A percentile compares a stretch with the other conserved stretches of the same genome.
Evolutionary conservation across 768 basidiomycete species (phyloP).

Genomic region (Lactarius pseudohatsudake): DNA sequence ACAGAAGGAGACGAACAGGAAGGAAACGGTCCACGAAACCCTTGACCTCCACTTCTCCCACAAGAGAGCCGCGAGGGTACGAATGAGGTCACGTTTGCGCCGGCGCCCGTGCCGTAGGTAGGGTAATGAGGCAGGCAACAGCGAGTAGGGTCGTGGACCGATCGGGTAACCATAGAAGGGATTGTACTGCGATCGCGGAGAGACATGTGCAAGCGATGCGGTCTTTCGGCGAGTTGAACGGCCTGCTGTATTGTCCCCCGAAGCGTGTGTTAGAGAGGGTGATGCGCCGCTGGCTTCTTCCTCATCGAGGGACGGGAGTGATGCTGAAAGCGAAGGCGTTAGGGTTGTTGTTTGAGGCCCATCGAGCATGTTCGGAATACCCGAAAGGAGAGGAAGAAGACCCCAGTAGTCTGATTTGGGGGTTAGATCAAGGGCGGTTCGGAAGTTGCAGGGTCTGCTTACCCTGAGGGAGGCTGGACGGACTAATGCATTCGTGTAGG

Average conservation of each 20-base stretch:
- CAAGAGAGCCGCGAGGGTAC: conserved; percentile 61
- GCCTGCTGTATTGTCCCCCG: not conserved
- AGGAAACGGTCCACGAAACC: conserved; percentile 25
- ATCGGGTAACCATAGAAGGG: conserved; percentile 78
- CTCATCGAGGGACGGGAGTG: conserved; percentile 9
- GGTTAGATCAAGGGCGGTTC: conserved; percentile 30
- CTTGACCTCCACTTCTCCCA: conserved; percentile 58
- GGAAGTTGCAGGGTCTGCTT: conserved; percentile 24
- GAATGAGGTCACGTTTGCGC: conserved; percentile 64
- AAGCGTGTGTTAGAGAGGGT: not conserved
- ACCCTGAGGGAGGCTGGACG: conserved; percentile 61
- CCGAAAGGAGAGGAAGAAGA: conserved; percentile 49
- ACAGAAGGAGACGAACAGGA: conserved; percentile 39
- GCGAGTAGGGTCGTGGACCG: conserved; percentile 32
- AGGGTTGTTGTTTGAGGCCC: conserved; percentile 1
- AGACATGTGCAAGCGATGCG: conserved; percentile 33
- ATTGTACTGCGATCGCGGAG: conserved; percentile 61
- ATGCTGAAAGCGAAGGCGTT: conserved; percentile 14
- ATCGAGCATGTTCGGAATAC: conserved; percentile 43
- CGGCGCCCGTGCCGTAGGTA: conserved; percentile 59
- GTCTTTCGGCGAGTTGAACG: conserved; percentile 15
- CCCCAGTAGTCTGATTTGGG: conserved; percentile 64
- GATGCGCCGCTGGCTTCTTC: conserved; percentile 11
- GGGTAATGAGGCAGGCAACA: conserved; percentile 39
- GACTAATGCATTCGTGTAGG: conserved; percentile 54